phyloP scores from a whole-genome alignment of 768 basidiomycete genomes.

The Peribolospora baueri region DNA sequence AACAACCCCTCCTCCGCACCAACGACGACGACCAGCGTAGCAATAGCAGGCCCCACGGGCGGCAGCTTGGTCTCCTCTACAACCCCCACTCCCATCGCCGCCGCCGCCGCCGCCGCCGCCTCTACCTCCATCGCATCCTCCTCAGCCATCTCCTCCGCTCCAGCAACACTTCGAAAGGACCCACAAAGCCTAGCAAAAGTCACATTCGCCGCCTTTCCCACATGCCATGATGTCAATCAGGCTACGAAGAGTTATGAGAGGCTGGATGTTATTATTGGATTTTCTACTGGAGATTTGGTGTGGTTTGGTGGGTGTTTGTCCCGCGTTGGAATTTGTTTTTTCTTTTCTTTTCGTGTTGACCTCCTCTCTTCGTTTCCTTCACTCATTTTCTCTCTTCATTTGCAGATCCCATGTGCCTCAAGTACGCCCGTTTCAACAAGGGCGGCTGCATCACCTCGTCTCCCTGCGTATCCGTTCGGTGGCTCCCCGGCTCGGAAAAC shows the following conservation, averaged over 20 bases:
- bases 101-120: not conserved
- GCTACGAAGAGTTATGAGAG: constrained; percentile 51
- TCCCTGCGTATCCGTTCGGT: constrained; percentile 65
- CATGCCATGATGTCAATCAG: constrained; percentile 69
- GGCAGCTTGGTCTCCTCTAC: constrained; percentile 3
- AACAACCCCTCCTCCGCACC: not conserved
- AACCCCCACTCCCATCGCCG: not conserved
- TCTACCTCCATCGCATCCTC: not conserved
- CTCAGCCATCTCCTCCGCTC: not conserved
- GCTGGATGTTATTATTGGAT: constrained; percentile 74
- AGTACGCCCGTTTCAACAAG: constrained; percentile 12
- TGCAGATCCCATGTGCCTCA: constrained; percentile 9
- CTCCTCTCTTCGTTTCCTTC: not conserved
- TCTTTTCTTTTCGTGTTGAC: too few species aligned
- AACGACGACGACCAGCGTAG: not conserved
- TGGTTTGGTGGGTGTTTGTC: constrained; percentile 55
- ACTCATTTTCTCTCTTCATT: constrained; percentile 20
- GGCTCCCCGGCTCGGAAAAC: constrained; percentile 45
- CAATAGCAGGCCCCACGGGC: not conserved
- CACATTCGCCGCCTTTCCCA: constrained; percentile 63
- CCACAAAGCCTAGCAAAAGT: constrained; percentile 49
- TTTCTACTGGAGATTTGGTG: constrained; percentile 76
- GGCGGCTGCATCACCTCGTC: constrained; percentile 57
- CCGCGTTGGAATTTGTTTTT: not conserved
- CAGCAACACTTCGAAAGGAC: not conserved